phyloP scores from a whole-genome alignment of 306 rosid species.

The Trifolium fragiferum region DNA sequence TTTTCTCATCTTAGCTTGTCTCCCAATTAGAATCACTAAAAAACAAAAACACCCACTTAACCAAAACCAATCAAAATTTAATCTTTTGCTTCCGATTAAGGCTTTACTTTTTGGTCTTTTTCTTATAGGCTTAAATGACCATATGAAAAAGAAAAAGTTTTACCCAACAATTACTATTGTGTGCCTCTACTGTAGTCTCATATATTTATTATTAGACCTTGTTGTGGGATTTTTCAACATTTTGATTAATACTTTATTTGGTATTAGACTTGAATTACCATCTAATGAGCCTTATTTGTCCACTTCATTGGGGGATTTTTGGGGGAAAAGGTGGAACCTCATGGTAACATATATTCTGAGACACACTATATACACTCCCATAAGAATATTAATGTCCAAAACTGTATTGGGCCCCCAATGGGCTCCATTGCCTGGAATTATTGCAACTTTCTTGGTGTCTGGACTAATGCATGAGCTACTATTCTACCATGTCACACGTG shows the following conservation, averaged over 20 bases:
- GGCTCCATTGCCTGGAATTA: conserved; percentile 15
- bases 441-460: conserved; percentile 48
- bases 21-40: conserved; percentile 47
- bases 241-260: conserved; percentile 22
- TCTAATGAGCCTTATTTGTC: conserved; percentile 68
- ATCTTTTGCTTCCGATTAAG: conserved; percentile 35
- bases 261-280: conserved; percentile 58
- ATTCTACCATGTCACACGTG: conserved; percentile 60
- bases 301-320: conserved; percentile 73
- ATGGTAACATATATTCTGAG: conserved; percentile 63
- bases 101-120: conserved; percentile 18
- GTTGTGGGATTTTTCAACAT: conserved; percentile 42
- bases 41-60: conserved; percentile 35
- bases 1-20: conserved; percentile 61
- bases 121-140: conserved; percentile 30
- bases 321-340: conserved; percentile 86
- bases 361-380: conserved; percentile 52
- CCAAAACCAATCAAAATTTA: conserved; percentile 12
- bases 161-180: conserved; percentile 24
- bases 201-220: conserved; percentile 55
- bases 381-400: background rate
- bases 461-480: conserved; percentile 71
- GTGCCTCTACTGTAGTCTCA: conserved; percentile 47
- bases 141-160: conserved; percentile 32
- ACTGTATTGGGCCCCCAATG: conserved; percentile 39